Conservation (phyloP, 139 green algal species). For the Closterium sp. region DNA sequence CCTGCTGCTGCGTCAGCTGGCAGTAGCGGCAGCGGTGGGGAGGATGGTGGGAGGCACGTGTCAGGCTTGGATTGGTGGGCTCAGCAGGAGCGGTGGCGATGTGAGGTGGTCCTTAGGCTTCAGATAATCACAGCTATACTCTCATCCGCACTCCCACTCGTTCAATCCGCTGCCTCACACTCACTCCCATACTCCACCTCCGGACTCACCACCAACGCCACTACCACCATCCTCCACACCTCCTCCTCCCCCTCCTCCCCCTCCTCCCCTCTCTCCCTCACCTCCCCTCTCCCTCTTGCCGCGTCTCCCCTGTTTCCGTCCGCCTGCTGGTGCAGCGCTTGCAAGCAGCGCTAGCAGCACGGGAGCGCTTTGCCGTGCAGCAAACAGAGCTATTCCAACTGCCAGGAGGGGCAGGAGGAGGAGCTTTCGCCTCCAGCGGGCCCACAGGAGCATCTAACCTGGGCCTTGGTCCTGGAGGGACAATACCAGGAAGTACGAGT, state of each 20-base stretch:
- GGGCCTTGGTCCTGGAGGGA: not conserved
- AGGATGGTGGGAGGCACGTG: not conserved
- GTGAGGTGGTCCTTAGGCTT: not conserved
- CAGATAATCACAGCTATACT: not conserved
- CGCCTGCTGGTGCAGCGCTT: conserved; percentile 73
- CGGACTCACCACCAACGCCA: conserved; percentile 53
- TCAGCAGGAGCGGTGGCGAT: conserved; percentile 16
- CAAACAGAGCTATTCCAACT: not conserved
- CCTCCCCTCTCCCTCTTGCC: not conserved
- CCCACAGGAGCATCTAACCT: not conserved
- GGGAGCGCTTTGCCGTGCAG: conserved; percentile 78
- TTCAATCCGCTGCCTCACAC: not conserved
- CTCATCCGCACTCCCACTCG: not conserved
- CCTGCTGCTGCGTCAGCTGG: not conserved
- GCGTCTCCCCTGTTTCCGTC: not conserved
- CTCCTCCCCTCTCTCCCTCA: not conserved
- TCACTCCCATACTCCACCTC: conserved; percentile 33
- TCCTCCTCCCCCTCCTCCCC: not conserved
- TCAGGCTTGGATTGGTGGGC: conserved; percentile 5
- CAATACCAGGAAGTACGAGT: not conserved
- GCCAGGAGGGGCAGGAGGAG: not conserved
- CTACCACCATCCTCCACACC: conserved; percentile 36
- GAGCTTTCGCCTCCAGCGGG: not conserved
- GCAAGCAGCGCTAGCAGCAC: conserved; percentile 68
- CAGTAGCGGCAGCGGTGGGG: not conserved